phyloP scores from a whole-genome alignment of 768 basidiomycete species.

The Pleurotus tuber-regium region DNA sequence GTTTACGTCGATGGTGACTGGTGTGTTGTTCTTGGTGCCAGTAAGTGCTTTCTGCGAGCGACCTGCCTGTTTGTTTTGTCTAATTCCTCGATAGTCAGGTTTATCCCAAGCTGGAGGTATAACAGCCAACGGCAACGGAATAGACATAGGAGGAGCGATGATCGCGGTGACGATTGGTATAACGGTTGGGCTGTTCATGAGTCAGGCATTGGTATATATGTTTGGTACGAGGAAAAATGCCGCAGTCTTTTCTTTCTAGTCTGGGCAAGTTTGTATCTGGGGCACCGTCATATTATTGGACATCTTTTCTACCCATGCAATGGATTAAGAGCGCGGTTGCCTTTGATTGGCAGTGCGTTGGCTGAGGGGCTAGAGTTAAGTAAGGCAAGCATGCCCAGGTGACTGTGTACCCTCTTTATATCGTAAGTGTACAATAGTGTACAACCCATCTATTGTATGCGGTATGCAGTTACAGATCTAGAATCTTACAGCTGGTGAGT shows the following conservation, averaged over 20 bases:
- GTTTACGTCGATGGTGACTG: conserved; percentile 89
- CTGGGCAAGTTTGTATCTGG: too few species aligned
- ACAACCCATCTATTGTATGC: too few species aligned
- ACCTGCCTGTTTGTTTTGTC: not conserved
- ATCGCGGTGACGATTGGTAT: conserved; percentile 90
- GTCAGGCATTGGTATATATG: conserved; percentile 82
- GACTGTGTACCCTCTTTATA: too few species aligned
- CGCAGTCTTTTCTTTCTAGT: conserved; percentile 80
- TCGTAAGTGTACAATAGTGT: too few species aligned
- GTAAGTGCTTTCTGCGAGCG: conserved; percentile 42
- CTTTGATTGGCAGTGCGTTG: too few species aligned
- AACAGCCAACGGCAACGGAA: conserved; percentile 74
- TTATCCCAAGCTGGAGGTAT: conserved; percentile 86
- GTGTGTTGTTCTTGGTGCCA: conserved; percentile 83
- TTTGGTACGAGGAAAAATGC: conserved; percentile 84
- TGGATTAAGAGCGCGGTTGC: too few species aligned
- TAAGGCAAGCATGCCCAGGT: too few species aligned
- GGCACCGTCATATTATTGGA: too few species aligned
- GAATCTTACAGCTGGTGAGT: conserved; percentile 88
- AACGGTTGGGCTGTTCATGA: conserved; percentile 87
- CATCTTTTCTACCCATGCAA: too few species aligned
- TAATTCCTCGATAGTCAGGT: conserved; percentile 53
- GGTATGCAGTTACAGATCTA: too few species aligned
- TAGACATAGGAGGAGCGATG: conserved; percentile 86
- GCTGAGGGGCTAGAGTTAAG: too few species aligned